These are phyloP conservation scores for Schizothecium vesticola DNA, from an alignment of 495 filamentous ascomycete genomes.

Conservation along the genomic window DNA sequence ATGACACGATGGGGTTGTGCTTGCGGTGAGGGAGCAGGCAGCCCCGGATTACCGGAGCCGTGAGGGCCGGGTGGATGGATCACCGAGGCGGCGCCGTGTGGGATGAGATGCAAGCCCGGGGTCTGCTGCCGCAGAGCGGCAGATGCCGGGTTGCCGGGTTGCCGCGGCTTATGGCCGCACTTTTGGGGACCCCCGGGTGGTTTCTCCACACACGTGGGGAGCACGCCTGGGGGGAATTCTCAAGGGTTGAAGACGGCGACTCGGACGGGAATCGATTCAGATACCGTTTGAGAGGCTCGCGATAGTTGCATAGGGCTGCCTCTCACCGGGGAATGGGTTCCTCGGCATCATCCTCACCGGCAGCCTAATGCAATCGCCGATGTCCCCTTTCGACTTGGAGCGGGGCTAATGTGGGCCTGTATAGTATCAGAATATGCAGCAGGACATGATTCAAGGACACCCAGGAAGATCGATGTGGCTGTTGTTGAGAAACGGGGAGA, in stretches of 20 bases:
- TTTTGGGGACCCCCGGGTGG: neutral
- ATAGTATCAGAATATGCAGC: neutral
- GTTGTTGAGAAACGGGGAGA: neutral
- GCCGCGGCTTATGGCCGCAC: neutral
- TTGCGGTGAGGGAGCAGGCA: slow-evolving; percentile 43
- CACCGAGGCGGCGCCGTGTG: neutral
- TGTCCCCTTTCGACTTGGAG: neutral
- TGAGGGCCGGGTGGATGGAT: neutral
- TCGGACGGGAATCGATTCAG: neutral
- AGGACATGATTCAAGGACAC: neutral
- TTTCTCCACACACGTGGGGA: neutral
- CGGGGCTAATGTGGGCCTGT: neutral
- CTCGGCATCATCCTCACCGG: neutral
- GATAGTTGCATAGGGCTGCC: too few species aligned
- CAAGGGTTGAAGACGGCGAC: neutral
- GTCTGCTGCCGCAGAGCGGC: neutral
- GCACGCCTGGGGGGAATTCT: too few species aligned
- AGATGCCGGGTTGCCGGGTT: neutral
- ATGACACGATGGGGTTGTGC: slow-evolving; percentile 65
- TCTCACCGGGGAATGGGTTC: too few species aligned
- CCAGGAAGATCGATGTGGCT: neutral
- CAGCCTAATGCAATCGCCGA: too few species aligned
- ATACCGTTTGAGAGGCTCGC: too few species aligned
- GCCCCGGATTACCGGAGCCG: slow-evolving; percentile 7
- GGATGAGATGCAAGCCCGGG: neutral